phyloP scores from a whole-genome alignment of 441 rosid species.

The Bocquillonia castaneifolia region DNA sequence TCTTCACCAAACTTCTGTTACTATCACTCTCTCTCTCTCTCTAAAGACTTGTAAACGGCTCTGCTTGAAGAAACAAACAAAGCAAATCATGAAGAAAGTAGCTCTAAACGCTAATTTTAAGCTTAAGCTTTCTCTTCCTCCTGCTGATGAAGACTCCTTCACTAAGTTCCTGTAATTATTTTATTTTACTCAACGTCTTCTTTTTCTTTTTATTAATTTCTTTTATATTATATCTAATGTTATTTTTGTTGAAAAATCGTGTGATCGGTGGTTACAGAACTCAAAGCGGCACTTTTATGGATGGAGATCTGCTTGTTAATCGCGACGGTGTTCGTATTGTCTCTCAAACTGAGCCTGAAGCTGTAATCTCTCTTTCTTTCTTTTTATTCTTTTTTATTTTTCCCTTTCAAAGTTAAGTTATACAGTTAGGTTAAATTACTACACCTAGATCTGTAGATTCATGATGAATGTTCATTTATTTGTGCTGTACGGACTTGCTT shows the following conservation, averaged over 20 bases:
- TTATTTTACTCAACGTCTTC: neutral
- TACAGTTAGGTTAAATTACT: too few species aligned
- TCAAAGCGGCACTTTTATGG: slow-evolving; percentile 79
- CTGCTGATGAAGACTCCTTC: slow-evolving; percentile 47
- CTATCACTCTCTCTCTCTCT: neutral
- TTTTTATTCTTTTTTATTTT: neutral
- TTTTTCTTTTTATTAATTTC: neutral
- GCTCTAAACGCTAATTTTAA: slow-evolving; percentile 37
- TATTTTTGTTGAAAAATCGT: too few species aligned
- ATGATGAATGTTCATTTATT: too few species aligned
- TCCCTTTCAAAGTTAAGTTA: too few species aligned
- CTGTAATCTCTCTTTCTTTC: slow-evolving; percentile 30
- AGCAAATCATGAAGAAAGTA: slow-evolving; percentile 44
- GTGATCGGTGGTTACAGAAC: slow-evolving; percentile 47
- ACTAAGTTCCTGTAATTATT: slow-evolving; percentile 60
- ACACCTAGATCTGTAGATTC: too few species aligned
- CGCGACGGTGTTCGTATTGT: slow-evolving; percentile 83
- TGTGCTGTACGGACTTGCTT: too few species aligned
- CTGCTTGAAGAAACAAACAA: too few species aligned
- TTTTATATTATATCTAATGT: neutral
- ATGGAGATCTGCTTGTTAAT: slow-evolving; percentile 91
- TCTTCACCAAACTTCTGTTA: too few species aligned
- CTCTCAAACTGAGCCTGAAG: slow-evolving; percentile 47
- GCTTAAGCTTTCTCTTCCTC: slow-evolving; percentile 63
- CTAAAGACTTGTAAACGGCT: too few species aligned